Conservation (phyloP, 345 rosid genomes). For the Fremontodendron californicum region DNA sequence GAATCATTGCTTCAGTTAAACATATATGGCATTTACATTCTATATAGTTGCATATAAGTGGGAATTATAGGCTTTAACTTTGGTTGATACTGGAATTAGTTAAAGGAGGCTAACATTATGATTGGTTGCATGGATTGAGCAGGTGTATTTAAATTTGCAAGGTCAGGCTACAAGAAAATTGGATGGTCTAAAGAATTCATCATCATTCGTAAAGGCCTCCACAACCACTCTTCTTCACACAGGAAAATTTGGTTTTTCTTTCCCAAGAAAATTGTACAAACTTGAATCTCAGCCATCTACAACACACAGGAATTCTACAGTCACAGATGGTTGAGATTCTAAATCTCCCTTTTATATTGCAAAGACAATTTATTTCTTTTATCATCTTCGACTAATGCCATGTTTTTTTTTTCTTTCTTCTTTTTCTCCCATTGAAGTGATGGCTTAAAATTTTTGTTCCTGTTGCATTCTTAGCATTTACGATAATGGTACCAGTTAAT, state of each 20-base stretch:
- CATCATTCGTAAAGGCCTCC: constrained; percentile 75
- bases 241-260: no score
- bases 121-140: constrained; percentile 27
- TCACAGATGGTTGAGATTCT: no score
- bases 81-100: background rate
- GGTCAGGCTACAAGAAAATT: constrained; percentile 50
- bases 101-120: constrained; percentile 13
- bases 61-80: background rate
- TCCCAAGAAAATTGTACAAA: no score
- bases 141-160: constrained; percentile 64
- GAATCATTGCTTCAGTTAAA: background rate
- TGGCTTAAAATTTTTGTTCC: constrained; percentile 86
- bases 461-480: constrained; percentile 61
- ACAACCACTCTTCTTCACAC: constrained; percentile 69
- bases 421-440: no score
- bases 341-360: no score
- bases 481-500: constrained; percentile 76
- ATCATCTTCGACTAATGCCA: background rate
- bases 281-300: no score
- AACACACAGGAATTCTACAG: no score
- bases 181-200: constrained; percentile 53
- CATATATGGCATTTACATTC: background rate
- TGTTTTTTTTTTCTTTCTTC: no score
- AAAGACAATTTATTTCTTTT: no score
- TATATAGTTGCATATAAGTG: background rate